Evolutionary conservation across 208 protist species (phyloP).

Genomic region (Acanthamoeba culbertsoni): DNA sequence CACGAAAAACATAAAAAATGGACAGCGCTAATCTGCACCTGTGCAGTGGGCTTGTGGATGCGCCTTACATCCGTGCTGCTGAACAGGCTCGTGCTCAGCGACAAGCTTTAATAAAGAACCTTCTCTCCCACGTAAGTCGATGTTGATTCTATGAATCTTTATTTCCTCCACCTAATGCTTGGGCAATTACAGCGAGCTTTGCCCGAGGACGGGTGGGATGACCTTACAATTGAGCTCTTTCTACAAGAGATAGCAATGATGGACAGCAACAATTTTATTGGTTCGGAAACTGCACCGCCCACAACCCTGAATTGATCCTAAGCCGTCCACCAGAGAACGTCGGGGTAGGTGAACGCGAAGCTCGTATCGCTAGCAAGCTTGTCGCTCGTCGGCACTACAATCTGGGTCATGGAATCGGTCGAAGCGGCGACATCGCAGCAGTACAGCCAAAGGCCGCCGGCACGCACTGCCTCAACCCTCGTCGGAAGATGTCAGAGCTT

Average conservation of each 20-base stretch:
- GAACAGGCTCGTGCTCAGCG: not conserved
- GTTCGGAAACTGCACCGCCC: not conserved
- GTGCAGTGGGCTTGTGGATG: constrained; percentile 32
- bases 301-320: not conserved
- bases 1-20: no score
- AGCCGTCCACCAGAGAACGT: constrained; percentile 83
- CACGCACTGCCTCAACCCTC: not conserved
- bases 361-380: constrained; percentile 86
- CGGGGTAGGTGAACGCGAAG: constrained; percentile 96
- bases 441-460: constrained; percentile 98
- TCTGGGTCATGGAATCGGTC: constrained; percentile 94
- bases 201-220: constrained; percentile 89
- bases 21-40: not conserved
- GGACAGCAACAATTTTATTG: constrained; percentile 91
- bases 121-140: constrained; percentile 68
- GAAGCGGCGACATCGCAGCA: constrained; percentile 92
- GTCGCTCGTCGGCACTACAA: constrained; percentile 89
- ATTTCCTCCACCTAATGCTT: not conserved
- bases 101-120: constrained; percentile 10
- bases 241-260: constrained; percentile 92
- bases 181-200: constrained; percentile 84
- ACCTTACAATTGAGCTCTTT: constrained; percentile 88
- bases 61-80: not conserved
- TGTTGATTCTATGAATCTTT: constrained; percentile 1
- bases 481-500: not conserved